Evolutionary conservation across 164 flowering plant species (phyloP).

Genomic region (Chimonanthus praecox): DNA sequence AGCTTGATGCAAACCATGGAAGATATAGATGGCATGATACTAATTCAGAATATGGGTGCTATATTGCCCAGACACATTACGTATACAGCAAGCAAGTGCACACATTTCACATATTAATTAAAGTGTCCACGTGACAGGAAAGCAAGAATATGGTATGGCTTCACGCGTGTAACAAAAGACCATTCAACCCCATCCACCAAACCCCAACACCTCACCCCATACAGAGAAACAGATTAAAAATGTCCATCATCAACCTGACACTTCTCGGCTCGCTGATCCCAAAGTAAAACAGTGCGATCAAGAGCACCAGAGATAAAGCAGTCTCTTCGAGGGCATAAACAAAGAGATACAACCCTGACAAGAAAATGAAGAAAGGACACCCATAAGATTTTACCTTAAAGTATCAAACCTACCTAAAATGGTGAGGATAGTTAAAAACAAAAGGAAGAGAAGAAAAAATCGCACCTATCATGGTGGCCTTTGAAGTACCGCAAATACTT

Average conservation of each 20-base stretch:
- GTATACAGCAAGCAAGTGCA: too few relatives aligned
- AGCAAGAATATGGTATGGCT: too few relatives aligned
- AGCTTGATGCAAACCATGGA: background rate
- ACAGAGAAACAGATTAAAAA: background rate
- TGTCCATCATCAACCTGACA: conserved; percentile 60
- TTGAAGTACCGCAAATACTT: conserved; percentile 95
- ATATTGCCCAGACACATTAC: background rate
- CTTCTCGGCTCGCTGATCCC: conserved; percentile 98
- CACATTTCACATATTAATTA: too few relatives aligned
- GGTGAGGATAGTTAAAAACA: background rate
- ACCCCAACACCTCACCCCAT: too few relatives aligned
- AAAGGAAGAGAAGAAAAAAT: background rate
- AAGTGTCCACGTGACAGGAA: too few relatives aligned
- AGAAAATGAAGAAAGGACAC: conserved; percentile 5
- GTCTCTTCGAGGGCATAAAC: conserved; percentile 80
- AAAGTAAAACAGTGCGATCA: conserved; percentile 89
- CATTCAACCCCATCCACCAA: too few relatives aligned
- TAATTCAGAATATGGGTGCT: background rate
- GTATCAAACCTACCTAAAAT: background rate
- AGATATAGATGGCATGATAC: background rate
- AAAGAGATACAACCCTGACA: conserved; percentile 87
- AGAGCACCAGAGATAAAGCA: conserved; percentile 95
- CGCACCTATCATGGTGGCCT: conserved; percentile 97
- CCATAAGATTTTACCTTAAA: background rate
- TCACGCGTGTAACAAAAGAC: too few relatives aligned